Percentiles rank a stretch among this genome's conserved stretches.
phyloP scores from a whole-genome alignment of 805 yeast genomes.

The Scheffersomyces amazonensis region DNA sequence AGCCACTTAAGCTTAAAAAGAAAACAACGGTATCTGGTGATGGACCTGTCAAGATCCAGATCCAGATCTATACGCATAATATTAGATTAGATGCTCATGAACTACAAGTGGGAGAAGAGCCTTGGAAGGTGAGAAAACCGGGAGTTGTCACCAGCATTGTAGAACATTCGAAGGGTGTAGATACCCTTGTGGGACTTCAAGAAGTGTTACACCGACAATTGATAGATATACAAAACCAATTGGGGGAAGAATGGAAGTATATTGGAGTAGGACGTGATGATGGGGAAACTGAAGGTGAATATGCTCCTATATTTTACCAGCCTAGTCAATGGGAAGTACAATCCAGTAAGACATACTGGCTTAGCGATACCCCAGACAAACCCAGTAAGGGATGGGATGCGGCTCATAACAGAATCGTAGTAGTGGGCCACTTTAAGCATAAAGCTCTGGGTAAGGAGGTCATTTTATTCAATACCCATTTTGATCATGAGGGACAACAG shows the following conservation, averaged over 20 bases:
- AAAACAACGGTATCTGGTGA: neutral
- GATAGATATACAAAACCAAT: conserved; percentile 23
- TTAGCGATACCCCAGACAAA: conserved; percentile 21
- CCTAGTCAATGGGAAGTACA: conserved; percentile 20
- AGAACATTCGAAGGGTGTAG: too few relatives aligned
- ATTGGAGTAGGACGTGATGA: conserved; percentile 31
- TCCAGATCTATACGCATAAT: conserved; percentile 38
- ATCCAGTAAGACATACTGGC: conserved; percentile 21
- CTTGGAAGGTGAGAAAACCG: conserved; percentile 41
- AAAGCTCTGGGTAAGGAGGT: conserved; percentile 16
- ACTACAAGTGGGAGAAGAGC: conserved; percentile 33
- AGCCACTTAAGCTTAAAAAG: neutral
- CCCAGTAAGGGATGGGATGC: conserved; percentile 49
- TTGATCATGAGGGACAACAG: conserved; percentile 32
- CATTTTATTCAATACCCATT: conserved; percentile 34
- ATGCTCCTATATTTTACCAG: conserved; percentile 23
- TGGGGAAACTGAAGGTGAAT: conserved; percentile 26
- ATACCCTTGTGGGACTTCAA: conserved; percentile 41
- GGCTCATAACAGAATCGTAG: conserved; percentile 36
- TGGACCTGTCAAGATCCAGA: neutral
- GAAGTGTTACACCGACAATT: conserved; percentile 37
- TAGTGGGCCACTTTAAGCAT: conserved; percentile 27
- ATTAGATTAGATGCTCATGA: conserved; percentile 38
- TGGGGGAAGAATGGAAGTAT: conserved; percentile 22
- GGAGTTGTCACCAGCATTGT: conserved; percentile 23